Conservation (phyloP, 2,329 filamentous ascomycete genomes). For the Fusarium avenaceum region DNA sequence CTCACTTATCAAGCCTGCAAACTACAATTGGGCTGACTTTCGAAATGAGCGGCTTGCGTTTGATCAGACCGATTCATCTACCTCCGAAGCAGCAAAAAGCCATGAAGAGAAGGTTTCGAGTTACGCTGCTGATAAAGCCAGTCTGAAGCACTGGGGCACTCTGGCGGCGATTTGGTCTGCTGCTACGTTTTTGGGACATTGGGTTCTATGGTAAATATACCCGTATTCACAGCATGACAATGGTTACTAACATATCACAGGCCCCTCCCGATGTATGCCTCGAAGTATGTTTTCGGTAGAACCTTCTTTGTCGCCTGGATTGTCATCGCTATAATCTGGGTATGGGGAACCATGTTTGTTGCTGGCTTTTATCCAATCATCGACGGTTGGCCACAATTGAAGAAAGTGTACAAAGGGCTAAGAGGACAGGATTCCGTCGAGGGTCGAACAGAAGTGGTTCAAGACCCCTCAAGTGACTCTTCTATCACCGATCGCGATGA, state of each 20-base stretch:
- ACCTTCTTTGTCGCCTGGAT: conserved; percentile 66
- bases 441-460: background rate
- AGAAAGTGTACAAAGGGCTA: conserved; percentile 5
- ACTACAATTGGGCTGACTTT: conserved; percentile 58
- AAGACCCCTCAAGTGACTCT: conserved; percentile 5
- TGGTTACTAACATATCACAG: conserved; percentile 30
- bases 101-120: conserved; percentile 45
- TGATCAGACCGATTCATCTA: conserved; percentile 34
- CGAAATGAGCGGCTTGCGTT: conserved; percentile 58
- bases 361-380: conserved; percentile 64
- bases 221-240: accelerated
- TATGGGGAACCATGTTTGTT: conserved; percentile 65
- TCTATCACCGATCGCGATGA: background rate
- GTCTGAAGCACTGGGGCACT: conserved; percentile 61
- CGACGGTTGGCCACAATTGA: conserved; percentile 57
- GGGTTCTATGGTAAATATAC: conserved; percentile 58
- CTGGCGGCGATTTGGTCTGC: conserved; percentile 53
- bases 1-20: conserved; percentile 59
- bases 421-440: background rate
- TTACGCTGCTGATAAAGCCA: conserved; percentile 52
- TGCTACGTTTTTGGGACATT: conserved; percentile 66
- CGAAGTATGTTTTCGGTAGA: conserved; percentile 63
- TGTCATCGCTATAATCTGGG: conserved; percentile 65
- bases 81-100: background rate
- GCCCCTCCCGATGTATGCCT: conserved; percentile 67